Base-by-base conservation (phyloP, 2,329 filamentous ascomycete genomes). In the Venturia effusa region DNA sequence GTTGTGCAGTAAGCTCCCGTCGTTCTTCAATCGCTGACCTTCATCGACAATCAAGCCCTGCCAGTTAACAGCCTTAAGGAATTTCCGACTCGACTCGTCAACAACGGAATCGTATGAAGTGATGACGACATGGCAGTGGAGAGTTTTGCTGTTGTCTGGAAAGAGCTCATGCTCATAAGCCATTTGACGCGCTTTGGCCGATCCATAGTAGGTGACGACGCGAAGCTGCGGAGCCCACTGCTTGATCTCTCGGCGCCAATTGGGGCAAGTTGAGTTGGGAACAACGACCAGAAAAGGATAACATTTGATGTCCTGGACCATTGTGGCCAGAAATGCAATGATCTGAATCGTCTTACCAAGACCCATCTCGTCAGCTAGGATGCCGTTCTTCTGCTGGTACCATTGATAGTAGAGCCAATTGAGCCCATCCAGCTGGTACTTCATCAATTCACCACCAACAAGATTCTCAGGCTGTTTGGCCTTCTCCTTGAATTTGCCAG, bases 351-450 rank as follows among this genome's bases (percentile, higher is more conserved):
- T 99, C 78, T 99, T 99, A 39, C 94, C 94, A 1, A 99, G 83
- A 48, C 94, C 94, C 94, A 99, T 99, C 72, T 99, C 94, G 71
- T 99, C 94, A 0, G 94, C 94, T 7, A 97, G 83, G 65, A 97
- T 93, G 34, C 92, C 89, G 70, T 94, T 97, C 71, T 89, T 87
- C 68, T 87, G 82, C 61, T 84, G 81, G 70, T 92, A 89, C 80
- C 90, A 97, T 71, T 94, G 94, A 73, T 89, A 92, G 65, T 96
- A 87, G 2, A 99, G 83, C 92, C 94, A 99, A 70, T 97, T 97
- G 61, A 97, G 79, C 24, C 94, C 94, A 65, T 97, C 90, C 55
- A 95, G 77, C 73, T 99, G 94, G 70, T 99, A 97, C 40, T 86
- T 84, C 92, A 97, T 97, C 65, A 97, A 79, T 67, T 92, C 85